Base-by-base conservation (phyloP, 805 yeast species). In the Saccharomyces mikatae region DNA sequence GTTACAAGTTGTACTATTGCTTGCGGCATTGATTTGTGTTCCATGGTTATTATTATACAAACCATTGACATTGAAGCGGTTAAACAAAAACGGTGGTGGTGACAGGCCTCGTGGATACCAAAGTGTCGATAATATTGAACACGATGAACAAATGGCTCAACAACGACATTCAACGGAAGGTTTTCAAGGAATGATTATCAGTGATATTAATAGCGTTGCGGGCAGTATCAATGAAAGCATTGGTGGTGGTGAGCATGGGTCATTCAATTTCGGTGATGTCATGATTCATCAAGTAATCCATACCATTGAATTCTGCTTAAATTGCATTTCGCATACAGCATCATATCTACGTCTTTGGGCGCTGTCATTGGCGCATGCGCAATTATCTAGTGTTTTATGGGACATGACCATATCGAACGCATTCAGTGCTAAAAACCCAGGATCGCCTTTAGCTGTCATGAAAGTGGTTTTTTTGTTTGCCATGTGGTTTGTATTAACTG, bases 241-340 rank as follows among this genome's bases (percentile, higher is more conserved):
- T 17, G 22, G 24, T 9, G 44, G 22, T n/a, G 82, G 74, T 48
- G 59, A 55, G 26, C 59, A 58, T 21, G 84, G 74, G 48, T 3
- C 24, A 6, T 85, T 84, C 64, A 80, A 84, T 57, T 88, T 92
- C 68, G 97, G 97, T 49, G 99, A 92, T 65, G 82, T 94, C 32
- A 86, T 92, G 85, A 92, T 92, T 62, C 97, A 92, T 71, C 99
- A 92, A 73, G 96, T 92, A 26, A 92, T 92, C 62, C 97, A 94
- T 71, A 94, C 99, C 10, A 92, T 92, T 68, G 99, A 92, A 76
- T 92, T 94, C 74, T 92, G 99, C 68, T 79, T 92, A 67, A 94
- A 94, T 73, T 88, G 97, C 76, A 96, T 92, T 31, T 89, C 97
- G n/a, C 99, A 92, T 71, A 92, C 99, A 1, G 99, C 99, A 0